phyloP scores from a whole-genome alignment of 768 basidiomycete species.

The Lenzites betulinus region DNA sequence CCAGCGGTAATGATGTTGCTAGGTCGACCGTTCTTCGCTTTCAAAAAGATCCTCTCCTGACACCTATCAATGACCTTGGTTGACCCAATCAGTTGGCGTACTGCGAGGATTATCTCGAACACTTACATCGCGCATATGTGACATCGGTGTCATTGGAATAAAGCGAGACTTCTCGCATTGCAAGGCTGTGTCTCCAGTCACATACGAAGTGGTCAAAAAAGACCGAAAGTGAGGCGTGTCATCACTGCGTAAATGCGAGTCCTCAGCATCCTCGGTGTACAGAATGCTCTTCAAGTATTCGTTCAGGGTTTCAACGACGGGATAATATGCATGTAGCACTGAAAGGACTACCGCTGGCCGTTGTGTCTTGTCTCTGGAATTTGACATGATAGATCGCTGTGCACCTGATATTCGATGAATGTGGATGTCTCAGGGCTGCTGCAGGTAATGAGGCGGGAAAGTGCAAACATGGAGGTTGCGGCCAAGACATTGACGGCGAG shows the following conservation, averaged over 20 bases:
- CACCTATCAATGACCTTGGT: constrained; percentile 61
- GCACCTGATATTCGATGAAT: too few relatives aligned
- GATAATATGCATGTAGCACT: constrained; percentile 24
- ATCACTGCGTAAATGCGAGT: not conserved
- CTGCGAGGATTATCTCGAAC: not conserved
- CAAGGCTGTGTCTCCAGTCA: constrained; percentile 35
- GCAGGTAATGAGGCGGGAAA: too few relatives aligned
- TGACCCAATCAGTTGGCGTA: not conserved
- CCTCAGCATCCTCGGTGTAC: not conserved
- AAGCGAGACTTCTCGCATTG: not conserved
- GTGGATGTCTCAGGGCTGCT: too few relatives aligned
- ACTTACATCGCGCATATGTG: constrained; percentile 57
- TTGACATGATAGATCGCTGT: too few relatives aligned
- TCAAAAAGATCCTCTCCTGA: constrained; percentile 54
- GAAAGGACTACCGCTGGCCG: not conserved
- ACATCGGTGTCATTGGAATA: constrained; percentile 41
- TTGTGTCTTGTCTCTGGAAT: too few relatives aligned
- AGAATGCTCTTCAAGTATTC: constrained; percentile 13
- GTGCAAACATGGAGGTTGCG: not conserved
- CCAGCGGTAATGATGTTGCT: constrained; percentile 68
- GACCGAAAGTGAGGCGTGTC: constrained; percentile 14
- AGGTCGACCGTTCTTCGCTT: constrained; percentile 36
- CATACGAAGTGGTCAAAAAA: constrained; percentile 49
- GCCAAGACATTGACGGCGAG: not conserved
- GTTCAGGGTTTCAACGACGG: constrained; percentile 20